Evolutionary conservation across 2,329 filamentous ascomycete species (phyloP).

Genomic region (Atkinsonella texensis): DNA sequence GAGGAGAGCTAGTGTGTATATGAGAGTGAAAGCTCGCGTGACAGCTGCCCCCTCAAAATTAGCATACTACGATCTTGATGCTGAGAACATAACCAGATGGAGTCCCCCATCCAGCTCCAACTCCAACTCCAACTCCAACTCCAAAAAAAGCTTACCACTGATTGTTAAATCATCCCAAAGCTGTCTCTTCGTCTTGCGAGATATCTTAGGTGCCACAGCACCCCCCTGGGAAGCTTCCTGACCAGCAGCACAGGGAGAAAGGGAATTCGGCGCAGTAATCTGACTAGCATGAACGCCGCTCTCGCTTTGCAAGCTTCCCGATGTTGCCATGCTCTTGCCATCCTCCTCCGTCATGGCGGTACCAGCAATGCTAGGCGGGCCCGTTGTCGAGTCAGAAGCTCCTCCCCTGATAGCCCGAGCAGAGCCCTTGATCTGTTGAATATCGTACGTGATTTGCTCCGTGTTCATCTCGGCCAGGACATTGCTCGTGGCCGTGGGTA

Average conservation of each 20-base stretch:
- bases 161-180: slow-evolving; percentile 98
- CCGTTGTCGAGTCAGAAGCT: slow-evolving; percentile 35
- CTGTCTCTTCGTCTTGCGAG: slow-evolving; percentile 72
- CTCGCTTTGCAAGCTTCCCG: slow-evolving; percentile 61
- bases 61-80: neutral
- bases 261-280: slow-evolving; percentile 43
- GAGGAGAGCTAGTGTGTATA: slow-evolving; percentile 83
- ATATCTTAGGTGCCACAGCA: slow-evolving; percentile 32
- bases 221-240: slow-evolving; percentile 27
- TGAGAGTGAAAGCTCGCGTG: slow-evolving; percentile 77
- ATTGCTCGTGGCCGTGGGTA: slow-evolving; percentile 84
- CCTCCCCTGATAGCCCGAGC: slow-evolving; percentile 50
- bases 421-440: slow-evolving; percentile 76
- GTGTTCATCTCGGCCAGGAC: slow-evolving; percentile 81
- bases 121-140: no score
- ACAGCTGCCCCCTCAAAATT: slow-evolving; percentile 43
- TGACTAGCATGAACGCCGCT: slow-evolving; percentile 78
- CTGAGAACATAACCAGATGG: neutral
- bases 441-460: slow-evolving; percentile 82
- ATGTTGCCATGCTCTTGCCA: slow-evolving; percentile 50
- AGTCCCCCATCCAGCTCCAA: no score
- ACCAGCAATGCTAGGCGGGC: slow-evolving; percentile 47
- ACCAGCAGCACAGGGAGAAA: slow-evolving; percentile 20
- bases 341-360: slow-evolving; percentile 78
- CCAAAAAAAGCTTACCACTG: slow-evolving; percentile 76